Base-by-base conservation (phyloP, 352 stramenopile species). In the Pythium brachiatum region DNA sequence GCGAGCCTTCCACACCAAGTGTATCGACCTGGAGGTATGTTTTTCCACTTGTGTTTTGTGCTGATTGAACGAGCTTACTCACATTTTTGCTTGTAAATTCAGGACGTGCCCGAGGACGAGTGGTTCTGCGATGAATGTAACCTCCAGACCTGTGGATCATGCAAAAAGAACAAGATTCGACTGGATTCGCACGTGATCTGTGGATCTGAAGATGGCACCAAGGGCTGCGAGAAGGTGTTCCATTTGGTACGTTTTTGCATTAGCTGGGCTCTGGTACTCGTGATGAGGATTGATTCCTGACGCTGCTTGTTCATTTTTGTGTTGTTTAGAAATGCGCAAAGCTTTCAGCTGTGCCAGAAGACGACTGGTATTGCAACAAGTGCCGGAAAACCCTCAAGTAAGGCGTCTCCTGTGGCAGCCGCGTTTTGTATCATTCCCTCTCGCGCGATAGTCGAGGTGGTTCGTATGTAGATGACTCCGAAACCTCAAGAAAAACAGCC, bases 101-200 rank as follows among this genome's bases (percentile, higher is more conserved):
- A 81, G 56, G 53, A 66, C 3, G 72, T 92, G n/a, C 84, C 84
- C 3, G 75, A 84, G 0, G 85, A 82, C 11, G 87, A 94, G 54
- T 96, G 88, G 88, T 96, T 95, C 57, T 96, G 88, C 69, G 78
- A 90, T 27, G 85, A 95, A 47, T 96, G 88, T 57, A 89, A 92
- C 26, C 56, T 88, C 21, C 86, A 96, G 54, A 86, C 73, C 16
- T 96, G 88, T 58, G 84, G 75, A 0, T 57, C 72, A 7, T 96
- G 88, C 66, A 90, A 92, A 70, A 92, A 92, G 63, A 92, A 93
- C 60, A 85, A 88, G 43, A 93, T 96, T 55, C 83, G 85, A 2
- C 74, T 96, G n/a, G 84, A 96, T 55, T 89, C 87, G 52, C 87
- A 96, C 41, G 88, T 96, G 21, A 95, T 96, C 52, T 96, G 88